Base-by-base conservation (phyloP, 345 rosid species). In the Kernera saxatilis region DNA sequence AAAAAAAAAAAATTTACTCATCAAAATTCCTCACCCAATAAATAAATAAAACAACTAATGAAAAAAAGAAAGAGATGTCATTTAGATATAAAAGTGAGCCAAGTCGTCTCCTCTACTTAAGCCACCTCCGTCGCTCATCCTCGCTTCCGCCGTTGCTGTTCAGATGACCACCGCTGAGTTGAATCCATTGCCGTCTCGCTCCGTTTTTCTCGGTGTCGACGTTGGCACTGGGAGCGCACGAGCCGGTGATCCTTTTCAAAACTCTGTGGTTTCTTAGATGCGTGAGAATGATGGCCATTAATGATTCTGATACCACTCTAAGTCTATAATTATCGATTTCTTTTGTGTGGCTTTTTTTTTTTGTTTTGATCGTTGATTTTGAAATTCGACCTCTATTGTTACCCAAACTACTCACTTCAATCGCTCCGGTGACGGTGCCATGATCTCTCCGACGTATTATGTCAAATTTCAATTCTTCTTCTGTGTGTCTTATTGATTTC, bases 211-310 rank as follows among this genome's bases (percentile, higher is more conserved):
- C 75, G 95, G 98, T 32, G 88, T 93, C 18, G 98, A 93, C 79
- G 97, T 91, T 32, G 98, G 98, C 77, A 93, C 97, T 30, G 94
- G 96, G 75, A 93, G 98, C 70, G 97, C 97, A 29, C 93, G 97
- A 58, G 98, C 98, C 40, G 97, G 99, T 91, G 18, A 67, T 45
- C 69, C 27, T 45, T 22, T 39, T 45, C 6, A 51, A 15, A 13
- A 39, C 10, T 30, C 15, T 50, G 0, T 29, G 30, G 9, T 50
- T 50, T 69, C 54, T 66, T 67, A 6, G 37, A 67, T 66, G 9
- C 35, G 33, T 43, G 68, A 3, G 55, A 64, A 30, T 32, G 23
- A n/a, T n/a, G n/a, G n/a, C n/a, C n/a, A n/a, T n/a, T n/a, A n/a
- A n/a, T n/a, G n/a, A n/a, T n/a, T n/a, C n/a, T n/a, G n/a, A n/a